Evolutionary conservation across 169 alveolate genomes (phyloP), one percentile per base, ranked within the genome.

Genomic region (Eimeria brunetti): DNA sequence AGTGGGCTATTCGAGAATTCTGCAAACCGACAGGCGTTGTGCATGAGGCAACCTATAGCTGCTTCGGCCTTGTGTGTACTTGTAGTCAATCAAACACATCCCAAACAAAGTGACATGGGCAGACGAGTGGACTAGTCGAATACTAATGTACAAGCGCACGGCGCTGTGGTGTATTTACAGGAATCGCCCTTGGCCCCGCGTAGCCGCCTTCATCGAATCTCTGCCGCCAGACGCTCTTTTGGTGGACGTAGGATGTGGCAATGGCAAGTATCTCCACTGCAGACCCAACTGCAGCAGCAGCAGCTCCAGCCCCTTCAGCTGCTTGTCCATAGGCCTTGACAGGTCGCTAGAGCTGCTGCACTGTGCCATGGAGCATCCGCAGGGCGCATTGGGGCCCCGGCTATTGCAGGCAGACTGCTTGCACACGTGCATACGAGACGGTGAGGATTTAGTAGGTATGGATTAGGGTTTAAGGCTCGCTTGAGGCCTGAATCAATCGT

Each of bases 231-330:
- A 98, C 78, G 97, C 99, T 11, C 93, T 98, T 11, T 98, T 98
- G 71, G 94, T 98, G 24, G 99, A 99, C 96, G 99, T 98, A 9
- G 99, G 99, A 8, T 99, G 99, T 96, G 99, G 99, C 75, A 99
- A 99, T 97, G 99, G 99, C 14, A 99, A 99, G 96, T 98, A 99
- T 96, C 97, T 99, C 62, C 96, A 97, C 51, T 94, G 96, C 41
- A 96, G 96, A 94, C 97, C 96, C 94, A 94, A 95, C 71, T 33
- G 73, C 73, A 27, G 36, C 24, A 44, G 56, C 85, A 30, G n/a
- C 67, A 36, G 62, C 46, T 67, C 69, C 81, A 78, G 56, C 41
- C 33, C 71, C 73, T 80, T 46, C 69, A 60, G 86, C 49, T 33
- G 44, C 91, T 60, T 92, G 62, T 69, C 60, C 60, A 46, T 60